Evolutionary conservation across 2,329 filamentous ascomycete species (phyloP).

Genomic region (Claviceps paspali): DNA sequence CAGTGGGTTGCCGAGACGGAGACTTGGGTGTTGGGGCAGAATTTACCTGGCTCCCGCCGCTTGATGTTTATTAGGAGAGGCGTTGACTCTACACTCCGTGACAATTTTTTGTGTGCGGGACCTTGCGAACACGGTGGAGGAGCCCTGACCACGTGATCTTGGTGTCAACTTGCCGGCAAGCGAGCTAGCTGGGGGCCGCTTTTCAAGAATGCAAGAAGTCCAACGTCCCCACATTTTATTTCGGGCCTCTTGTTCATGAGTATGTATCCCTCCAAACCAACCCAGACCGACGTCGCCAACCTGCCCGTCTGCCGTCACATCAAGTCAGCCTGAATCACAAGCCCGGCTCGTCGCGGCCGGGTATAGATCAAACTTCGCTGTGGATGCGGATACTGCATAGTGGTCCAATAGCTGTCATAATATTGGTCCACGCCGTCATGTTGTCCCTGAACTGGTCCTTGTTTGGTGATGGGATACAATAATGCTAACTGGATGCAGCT

Average conservation of each 20-base stretch:
- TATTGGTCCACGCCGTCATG: not conserved
- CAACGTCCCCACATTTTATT: not conserved
- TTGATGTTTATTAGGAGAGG: slow-evolving; percentile 24
- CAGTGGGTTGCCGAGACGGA: slow-evolving; percentile 8
- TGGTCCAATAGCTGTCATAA: not conserved
- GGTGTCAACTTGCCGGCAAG: slow-evolving; percentile 1
- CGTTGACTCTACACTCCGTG: slow-evolving; percentile 10
- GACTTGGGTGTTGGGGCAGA: slow-evolving; percentile 10
- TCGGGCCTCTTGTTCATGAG: not conserved
- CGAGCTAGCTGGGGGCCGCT: slow-evolving; percentile 3
- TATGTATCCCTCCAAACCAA: not conserved
- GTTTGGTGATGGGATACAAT: not conserved
- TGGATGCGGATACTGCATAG: not conserved
- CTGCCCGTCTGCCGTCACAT: not conserved
- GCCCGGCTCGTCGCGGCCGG: not conserved
- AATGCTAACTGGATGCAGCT: slow-evolving; percentile 2
- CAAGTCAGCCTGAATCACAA: not conserved
- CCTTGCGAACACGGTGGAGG: slow-evolving; percentile 11
- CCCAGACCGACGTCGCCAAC: not conserved
- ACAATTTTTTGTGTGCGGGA: slow-evolving; percentile 25
- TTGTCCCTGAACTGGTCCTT: not conserved
- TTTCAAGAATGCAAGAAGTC: not conserved
- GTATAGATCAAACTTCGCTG: not conserved
- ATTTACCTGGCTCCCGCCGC: slow-evolving; percentile 25
- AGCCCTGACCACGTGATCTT: slow-evolving; percentile 23